These are phyloP conservation scores for Irpex sp. DNA, from an alignment of 1,284 basidiomycete species.

Conservation along the genomic window DNA sequence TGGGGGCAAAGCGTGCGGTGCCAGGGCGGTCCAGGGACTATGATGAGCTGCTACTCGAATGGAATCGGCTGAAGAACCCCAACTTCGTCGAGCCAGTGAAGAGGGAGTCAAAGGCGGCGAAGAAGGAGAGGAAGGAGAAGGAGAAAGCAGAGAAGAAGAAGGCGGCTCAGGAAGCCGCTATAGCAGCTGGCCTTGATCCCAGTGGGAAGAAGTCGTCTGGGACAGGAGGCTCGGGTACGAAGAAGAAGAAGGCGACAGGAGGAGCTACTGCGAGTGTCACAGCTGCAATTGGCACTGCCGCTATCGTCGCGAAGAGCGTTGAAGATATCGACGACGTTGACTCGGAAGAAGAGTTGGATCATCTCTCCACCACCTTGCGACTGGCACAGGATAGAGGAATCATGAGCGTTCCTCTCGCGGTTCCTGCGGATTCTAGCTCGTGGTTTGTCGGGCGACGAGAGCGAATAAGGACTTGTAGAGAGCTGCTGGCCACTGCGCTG, in stretches of 20 bases:
- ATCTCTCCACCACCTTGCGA: constrained; percentile 50
- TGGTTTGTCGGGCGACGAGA: constrained; percentile 80
- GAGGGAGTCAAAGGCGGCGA: constrained; percentile 76
- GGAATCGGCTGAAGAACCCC: constrained; percentile 90
- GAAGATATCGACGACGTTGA: constrained; percentile 77
- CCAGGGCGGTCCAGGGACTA: constrained; percentile 83
- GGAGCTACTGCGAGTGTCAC: constrained; percentile 34
- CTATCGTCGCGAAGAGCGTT: constrained; percentile 36
- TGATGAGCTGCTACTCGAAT: constrained; percentile 88
- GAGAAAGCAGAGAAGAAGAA: constrained; percentile 76
- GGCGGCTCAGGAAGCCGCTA: constrained; percentile 56
- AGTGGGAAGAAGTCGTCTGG: constrained; percentile 30
- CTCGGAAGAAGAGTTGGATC: constrained; percentile 69
- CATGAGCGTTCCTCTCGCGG: constrained; percentile 45
- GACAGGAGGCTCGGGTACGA: constrained; percentile 40
- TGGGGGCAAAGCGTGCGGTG: constrained; percentile 95
- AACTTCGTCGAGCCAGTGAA: constrained; percentile 93
- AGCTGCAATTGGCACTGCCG: constrained; percentile 23
- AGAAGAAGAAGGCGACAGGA: constrained; percentile 43
- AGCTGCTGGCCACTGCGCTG: constrained; percentile 59
- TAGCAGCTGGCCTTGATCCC: constrained; percentile 47
- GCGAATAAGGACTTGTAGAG: constrained; percentile 62
- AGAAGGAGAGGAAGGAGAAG: constrained; percentile 73
- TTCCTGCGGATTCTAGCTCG: constrained; percentile 44
- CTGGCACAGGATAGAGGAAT: constrained; percentile 51